phyloP scores from a whole-genome alignment of 768 basidiomycete genomes.

The Lactarius trivialis region DNA sequence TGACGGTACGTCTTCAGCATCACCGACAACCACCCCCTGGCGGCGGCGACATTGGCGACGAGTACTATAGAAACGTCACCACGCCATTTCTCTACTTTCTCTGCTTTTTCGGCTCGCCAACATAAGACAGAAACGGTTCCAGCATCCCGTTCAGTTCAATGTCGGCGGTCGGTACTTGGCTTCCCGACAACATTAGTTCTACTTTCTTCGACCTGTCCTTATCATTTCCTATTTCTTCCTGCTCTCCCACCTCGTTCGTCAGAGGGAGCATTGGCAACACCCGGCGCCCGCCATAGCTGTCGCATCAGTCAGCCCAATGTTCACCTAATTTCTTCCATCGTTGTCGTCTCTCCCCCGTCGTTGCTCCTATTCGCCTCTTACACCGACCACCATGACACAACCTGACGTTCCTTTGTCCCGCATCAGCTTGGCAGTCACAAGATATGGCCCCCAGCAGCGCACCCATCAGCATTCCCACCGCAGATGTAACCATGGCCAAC shows the following conservation, averaged over 20 bases:
- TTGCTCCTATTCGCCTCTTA: conserved; percentile 22
- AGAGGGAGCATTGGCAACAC: conserved; percentile 20
- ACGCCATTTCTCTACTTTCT: conserved; percentile 22
- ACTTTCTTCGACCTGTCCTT: conserved; percentile 12
- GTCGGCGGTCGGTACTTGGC: conserved; percentile 25
- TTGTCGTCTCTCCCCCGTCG: conserved; percentile 27
- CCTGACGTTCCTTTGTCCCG: conserved; percentile 39
- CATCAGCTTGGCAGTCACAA: conserved; percentile 77
- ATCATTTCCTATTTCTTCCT: conserved; percentile 14
- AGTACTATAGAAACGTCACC: conserved; percentile 22
- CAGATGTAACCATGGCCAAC: conserved; percentile 42
- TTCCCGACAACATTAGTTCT: conserved; percentile 18
- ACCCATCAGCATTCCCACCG: conserved; percentile 66
- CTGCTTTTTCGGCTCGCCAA: conserved; percentile 22
- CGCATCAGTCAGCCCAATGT: conserved; percentile 19
- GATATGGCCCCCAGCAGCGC: conserved; percentile 58
- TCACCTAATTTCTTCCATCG: conserved; percentile 25
- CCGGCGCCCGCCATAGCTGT: conserved; percentile 22
- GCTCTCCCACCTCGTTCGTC: conserved; percentile 25
- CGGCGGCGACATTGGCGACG: conserved; percentile 42
- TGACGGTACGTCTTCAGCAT: conserved; percentile 82
- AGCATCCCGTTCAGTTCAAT: conserved; percentile 19
- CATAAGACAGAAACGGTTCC: conserved; percentile 22
- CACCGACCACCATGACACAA: conserved; percentile 29
- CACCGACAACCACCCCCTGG: conserved; percentile 51